Base-by-base conservation (phyloP, 768 basidiomycete species). In the Clavulina sp. region DNA sequence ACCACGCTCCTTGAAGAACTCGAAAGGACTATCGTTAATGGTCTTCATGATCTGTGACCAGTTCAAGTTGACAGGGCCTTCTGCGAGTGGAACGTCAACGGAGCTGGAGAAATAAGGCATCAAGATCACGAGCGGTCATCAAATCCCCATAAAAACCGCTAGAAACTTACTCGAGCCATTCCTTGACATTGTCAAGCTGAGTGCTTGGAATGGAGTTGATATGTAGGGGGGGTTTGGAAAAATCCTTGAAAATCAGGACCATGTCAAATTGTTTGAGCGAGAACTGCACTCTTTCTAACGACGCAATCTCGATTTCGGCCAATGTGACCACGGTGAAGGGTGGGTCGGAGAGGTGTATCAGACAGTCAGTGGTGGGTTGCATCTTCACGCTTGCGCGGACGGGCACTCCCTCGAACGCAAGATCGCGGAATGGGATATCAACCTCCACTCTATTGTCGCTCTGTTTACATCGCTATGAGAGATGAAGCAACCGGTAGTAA, bases 11-110 rank as follows among this genome's bases (percentile, higher is more conserved):
- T 82, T 81, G 78, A 92, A 99, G 70, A 97, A 99, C 28, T 84
- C 87, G 58, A 84, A 79, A 0, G 95, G 91, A 56, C 82, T 87
- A 57, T 97, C 93, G 56, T 95, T 95, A 66, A 96, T 81, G 34
- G 88, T 92, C 66, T 96, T 97, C 89, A 99, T 96, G 64, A 99
- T 95, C 2, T 84, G 85, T 4, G 81, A 80, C 95, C 93, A 99
- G 61, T 95, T 93, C 67, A 96, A 70, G 65, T 97, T 97, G 69
- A 99, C 88, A 4, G 88, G 87, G 3, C 92, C 84, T 65, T 96
- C 93, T 43, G 84, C 84, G 68, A 95, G 75, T 5, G 95, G 82
- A 52, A 99, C 92, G 62, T 99, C 95, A 52, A 96, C 91, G 4
- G 92, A 96, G 61, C 92, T 96, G 56, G 9, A 51, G 21, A 52